Evolutionary conservation across 495 filamentous ascomycete species (phyloP).

Genomic region (Darksidea phi): DNA sequence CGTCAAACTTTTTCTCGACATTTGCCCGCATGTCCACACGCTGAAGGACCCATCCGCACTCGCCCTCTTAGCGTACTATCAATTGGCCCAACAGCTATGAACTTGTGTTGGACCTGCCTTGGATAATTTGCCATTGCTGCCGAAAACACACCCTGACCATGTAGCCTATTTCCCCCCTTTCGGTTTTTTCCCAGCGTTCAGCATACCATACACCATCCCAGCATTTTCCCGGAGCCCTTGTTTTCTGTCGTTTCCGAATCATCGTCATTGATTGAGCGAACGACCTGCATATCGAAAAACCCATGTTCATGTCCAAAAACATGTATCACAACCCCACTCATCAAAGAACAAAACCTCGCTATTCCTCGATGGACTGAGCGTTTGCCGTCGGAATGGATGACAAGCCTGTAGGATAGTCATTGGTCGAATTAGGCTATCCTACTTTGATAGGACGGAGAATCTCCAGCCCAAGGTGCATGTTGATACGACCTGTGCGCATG

Average conservation of each 20-base stretch:
- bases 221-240: constrained; percentile 25
- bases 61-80: background rate
- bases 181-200: constrained; percentile 15
- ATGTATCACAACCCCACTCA: constrained; percentile 28
- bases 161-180: background rate
- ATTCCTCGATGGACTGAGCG: background rate
- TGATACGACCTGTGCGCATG: background rate
- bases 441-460: background rate
- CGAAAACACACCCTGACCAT: background rate
- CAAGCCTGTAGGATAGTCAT: background rate
- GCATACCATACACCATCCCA: constrained; percentile 25
- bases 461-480: background rate
- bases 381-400: background rate
- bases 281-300: background rate
- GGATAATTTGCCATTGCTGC: background rate
- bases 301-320: constrained; percentile 1
- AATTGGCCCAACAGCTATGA: too few relatives aligned
- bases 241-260: constrained; percentile 20
- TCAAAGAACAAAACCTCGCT: background rate
- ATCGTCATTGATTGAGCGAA: background rate
- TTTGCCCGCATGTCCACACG: background rate
- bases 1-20: background rate
- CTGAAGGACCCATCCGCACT: background rate
- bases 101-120: too few relatives aligned
- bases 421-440: background rate